Conservation (phyloP, 352 stramenopile genomes). For the Phytophthora sp. region DNA sequence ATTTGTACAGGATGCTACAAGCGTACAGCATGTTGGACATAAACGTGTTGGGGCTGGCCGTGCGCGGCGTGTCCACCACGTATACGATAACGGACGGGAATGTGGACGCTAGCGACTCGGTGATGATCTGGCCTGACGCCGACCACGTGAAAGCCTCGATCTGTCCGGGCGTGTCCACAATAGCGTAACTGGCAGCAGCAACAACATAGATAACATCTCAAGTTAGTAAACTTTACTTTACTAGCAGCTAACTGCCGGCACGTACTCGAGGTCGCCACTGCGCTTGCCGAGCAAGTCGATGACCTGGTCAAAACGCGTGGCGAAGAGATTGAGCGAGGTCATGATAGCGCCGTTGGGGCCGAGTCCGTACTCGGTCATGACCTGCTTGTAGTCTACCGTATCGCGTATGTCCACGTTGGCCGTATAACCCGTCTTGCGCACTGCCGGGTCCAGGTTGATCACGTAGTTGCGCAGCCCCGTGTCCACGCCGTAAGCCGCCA, state of each 20-base stretch:
- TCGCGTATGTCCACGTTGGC: conserved; percentile 99
- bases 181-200: conserved; percentile 84
- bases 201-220: background rate
- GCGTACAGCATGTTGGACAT: conserved; percentile 99
- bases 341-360: conserved; percentile 99
- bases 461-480: conserved; percentile 91
- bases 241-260: conserved; percentile 4
- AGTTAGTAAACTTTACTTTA: conserved; percentile 11
- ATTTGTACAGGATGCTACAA: conserved; percentile 99
- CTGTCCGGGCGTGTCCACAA: conserved; percentile 99
- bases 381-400: conserved; percentile 99
- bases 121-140: conserved; percentile 98
- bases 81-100: conserved; percentile 98
- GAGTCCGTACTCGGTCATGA: conserved; percentile 98
- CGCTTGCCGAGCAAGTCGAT: conserved; percentile 94
- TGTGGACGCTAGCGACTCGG: conserved; percentile 95
- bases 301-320: conserved; percentile 99
- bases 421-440: conserved; percentile 95
- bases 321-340: conserved; percentile 99
- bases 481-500: conserved; percentile 74
- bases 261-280: conserved; percentile 82
- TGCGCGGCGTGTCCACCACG: conserved; percentile 98
- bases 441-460: conserved; percentile 98
- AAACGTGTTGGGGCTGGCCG: conserved; percentile 97
- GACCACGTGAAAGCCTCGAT: conserved; percentile 99